Evolutionary conservation across 345 rosid species (phyloP).

Genomic region (Heritiera littoralis): DNA sequence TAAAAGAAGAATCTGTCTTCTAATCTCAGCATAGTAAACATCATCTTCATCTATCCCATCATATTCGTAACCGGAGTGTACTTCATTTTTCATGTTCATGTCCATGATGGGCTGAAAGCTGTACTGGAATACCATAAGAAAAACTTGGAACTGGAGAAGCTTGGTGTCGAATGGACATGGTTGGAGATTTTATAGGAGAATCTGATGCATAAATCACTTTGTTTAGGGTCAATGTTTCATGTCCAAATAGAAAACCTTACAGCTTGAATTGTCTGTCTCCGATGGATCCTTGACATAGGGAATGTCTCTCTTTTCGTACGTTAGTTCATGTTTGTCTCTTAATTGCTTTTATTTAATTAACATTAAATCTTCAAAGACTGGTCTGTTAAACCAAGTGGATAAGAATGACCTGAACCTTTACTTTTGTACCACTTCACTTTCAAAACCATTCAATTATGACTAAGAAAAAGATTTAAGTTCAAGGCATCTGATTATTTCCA

Average conservation of each 20-base stretch:
- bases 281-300: constrained; percentile 19
- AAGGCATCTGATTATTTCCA: neutral
- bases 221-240: constrained; percentile 29
- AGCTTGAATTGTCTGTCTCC: constrained; percentile 28
- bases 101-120: neutral
- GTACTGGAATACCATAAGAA: constrained; percentile 15
- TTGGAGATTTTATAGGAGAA: neutral
- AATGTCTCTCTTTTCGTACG: constrained; percentile 34
- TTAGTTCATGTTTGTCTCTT: constrained; percentile 23
- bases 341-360: neutral
- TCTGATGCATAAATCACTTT: neutral
- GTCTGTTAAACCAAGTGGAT: constrained; percentile 22
- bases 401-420: neutral
- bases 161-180: neutral
- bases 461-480: constrained; percentile 6
- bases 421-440: neutral
- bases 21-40: constrained; percentile 38
- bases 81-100: constrained; percentile 1
- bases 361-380: neutral
- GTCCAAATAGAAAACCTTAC: constrained; percentile 3
- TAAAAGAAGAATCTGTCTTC: constrained; percentile 45
- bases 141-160: neutral
- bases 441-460: neutral
- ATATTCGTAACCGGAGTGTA: neutral
- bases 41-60: constrained; percentile 32